Percentiles rank a stretch among this genome's conserved stretches.
phyloP scores from a whole-genome alignment of 805 yeast genomes.

The Isabelozyma rhagii region DNA sequence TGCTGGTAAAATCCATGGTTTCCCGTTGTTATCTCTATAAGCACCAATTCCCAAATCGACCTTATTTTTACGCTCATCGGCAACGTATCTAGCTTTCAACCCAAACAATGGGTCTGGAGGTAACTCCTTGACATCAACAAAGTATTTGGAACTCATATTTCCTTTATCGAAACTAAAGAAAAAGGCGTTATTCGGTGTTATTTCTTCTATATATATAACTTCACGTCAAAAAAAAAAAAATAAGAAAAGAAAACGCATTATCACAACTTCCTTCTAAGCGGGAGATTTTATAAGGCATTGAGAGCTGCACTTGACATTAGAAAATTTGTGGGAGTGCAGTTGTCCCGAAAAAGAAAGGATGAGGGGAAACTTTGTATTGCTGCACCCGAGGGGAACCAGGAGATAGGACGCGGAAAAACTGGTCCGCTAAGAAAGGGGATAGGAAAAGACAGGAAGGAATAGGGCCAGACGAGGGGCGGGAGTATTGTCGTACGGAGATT shows the following conservation, averaged over 20 bases:
- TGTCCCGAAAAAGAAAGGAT: not conserved
- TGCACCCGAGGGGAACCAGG: not conserved
- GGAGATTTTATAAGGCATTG: not conserved
- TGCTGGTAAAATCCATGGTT: conserved; percentile 70
- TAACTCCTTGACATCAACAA: conserved; percentile 52
- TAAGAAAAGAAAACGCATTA: not conserved
- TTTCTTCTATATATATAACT: no score
- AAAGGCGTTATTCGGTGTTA: no score
- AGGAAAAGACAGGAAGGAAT: no score
- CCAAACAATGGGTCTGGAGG: conserved; percentile 91
- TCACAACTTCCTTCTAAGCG: not conserved
- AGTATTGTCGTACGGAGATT: no score
- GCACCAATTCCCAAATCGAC: conserved; percentile 89
- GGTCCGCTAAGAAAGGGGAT: no score
- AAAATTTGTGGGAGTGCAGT: not conserved
- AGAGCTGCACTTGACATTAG: not conserved
- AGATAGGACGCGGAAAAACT: not conserved
- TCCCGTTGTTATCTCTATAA: conserved; percentile 64
- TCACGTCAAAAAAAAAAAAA: no score
- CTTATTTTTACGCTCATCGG: conserved; percentile 59
- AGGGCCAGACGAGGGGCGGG: no score
- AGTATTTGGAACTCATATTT: conserved; percentile 30
- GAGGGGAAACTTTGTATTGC: not conserved
- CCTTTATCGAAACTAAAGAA: no score
- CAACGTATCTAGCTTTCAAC: conserved; percentile 61